phyloP scores from a whole-genome alignment of 164 flowering plant species.

The Hamamelis virginiana region DNA sequence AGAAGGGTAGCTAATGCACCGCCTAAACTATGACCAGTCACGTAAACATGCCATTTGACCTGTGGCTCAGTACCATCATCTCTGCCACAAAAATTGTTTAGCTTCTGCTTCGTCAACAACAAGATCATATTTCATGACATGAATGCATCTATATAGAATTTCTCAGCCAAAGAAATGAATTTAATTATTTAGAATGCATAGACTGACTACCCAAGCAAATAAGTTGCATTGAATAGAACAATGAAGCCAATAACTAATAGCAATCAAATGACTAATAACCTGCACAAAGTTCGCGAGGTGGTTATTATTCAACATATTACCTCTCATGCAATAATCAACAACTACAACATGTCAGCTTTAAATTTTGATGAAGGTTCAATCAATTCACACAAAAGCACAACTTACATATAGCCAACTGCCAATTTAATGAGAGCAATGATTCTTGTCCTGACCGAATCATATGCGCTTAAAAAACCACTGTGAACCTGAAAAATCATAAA shows the following conservation, averaged over 20 bases:
- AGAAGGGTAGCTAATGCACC: slow-evolving; percentile 97
- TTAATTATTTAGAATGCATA: no score
- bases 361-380: not conserved
- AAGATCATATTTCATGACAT: slow-evolving; percentile 2
- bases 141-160: not conserved
- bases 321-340: no score
- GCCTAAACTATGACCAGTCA: slow-evolving; percentile 97
- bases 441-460: slow-evolving; percentile 88
- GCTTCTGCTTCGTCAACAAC: not conserved
- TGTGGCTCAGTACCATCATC: slow-evolving; percentile 45
- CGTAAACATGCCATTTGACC: slow-evolving; percentile 84
- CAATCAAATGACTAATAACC: not conserved
- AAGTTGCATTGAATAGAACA: not conserved
- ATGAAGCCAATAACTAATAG: not conserved
- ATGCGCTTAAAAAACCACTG: slow-evolving; percentile 90
- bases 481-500: slow-evolving; percentile 62
- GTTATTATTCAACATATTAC: not conserved
- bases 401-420: slow-evolving; percentile 70
- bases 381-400: slow-evolving; percentile 3
- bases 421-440: slow-evolving; percentile 69
- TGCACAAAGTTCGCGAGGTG: not conserved
- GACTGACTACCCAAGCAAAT: not conserved
- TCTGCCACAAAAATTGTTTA: slow-evolving; percentile 34
- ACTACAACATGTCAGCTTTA: not conserved
- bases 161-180: no score